Evolutionary conservation across 2,329 filamentous ascomycete species (phyloP), one percentile per base, ranked within the genome.

Genomic region (Pseudogymnoascus sp.): DNA sequence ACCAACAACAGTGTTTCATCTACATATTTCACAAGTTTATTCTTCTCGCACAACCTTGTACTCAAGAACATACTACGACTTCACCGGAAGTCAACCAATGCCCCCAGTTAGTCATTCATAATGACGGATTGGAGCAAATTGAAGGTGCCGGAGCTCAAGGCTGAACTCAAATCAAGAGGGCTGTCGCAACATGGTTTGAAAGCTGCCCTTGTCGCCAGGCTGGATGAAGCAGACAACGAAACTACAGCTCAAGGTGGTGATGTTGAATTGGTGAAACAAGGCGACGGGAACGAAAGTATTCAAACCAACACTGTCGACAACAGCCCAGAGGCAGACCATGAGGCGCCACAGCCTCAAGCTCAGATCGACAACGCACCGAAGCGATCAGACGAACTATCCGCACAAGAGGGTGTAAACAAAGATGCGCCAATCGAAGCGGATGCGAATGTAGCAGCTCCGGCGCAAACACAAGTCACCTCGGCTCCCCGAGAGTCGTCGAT

Each of bases 121-220:
- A 82, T 82, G 80, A 74, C 76, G 63, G 79, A 82, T 66, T 83
- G 79, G 71, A 77, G 71, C 61, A 80, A 79, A 73, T 80, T 86
- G 69, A 92, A 89, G 75, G 89, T 93, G 65, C 79, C 85, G 35
- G 87, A 92, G 69, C 81, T 93, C 63, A 88, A 87, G 74, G 83
- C 84, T 21, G 88, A 92, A 77, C 80, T 92, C 41, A 91, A 89
- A 74, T 79, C 78, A 63, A 83, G 88, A 65, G 85, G 85, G n/a
- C 81, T 92, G 39, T 77, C 84, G 5, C 82, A 85, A 64, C 82
- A 83, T 24, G 89, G 89, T 7, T 79, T 91, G 60, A 89, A 92
- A 71, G 80, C 85, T 24, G 88, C 88, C 63, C 81, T 92, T 54
- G 79, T 92, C 61, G 81, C 86, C 63, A 83, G 87, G 63, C 75